phyloP scores from a whole-genome alignment of 441 rosid species.

The Cnidoscolus chayamansa region DNA sequence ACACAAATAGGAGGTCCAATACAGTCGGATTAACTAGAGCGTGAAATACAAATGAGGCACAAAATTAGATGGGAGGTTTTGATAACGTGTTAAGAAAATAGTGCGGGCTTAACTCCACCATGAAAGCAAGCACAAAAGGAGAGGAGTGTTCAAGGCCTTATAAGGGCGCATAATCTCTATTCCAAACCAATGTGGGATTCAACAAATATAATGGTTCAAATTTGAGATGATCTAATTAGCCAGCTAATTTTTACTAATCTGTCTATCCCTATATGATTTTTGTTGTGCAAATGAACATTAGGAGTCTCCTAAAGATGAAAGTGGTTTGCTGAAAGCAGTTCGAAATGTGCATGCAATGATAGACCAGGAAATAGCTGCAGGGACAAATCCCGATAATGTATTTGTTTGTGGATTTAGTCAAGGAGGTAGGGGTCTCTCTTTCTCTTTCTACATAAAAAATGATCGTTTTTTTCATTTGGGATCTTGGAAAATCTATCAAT shows the following conservation, averaged over 20 bases:
- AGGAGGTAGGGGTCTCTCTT: slow-evolving; percentile 55
- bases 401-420: slow-evolving; percentile 89
- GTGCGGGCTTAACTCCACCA: too few species aligned
- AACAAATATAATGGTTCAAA: not conserved
- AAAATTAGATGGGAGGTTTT: too few species aligned
- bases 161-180: too few species aligned
- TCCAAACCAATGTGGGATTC: too few species aligned
- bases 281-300: slow-evolving; percentile 24
- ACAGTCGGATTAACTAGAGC: too few species aligned
- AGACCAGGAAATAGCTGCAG: slow-evolving; percentile 65
- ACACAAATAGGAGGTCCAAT: too few species aligned
- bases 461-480: slow-evolving; percentile 7
- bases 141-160: too few species aligned
- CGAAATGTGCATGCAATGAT: slow-evolving; percentile 65
- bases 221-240: not conserved
- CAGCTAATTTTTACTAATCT: not conserved
- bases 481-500: slow-evolving; percentile 11
- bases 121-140: too few species aligned
- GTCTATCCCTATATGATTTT: not conserved
- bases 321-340: slow-evolving; percentile 63
- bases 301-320: slow-evolving; percentile 72
- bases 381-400: slow-evolving; percentile 56
- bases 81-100: too few species aligned
- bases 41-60: too few species aligned
- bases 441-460: not conserved